phyloP scores from a whole-genome alignment of 106 monocot species.

The Hemerocallis citrina region DNA sequence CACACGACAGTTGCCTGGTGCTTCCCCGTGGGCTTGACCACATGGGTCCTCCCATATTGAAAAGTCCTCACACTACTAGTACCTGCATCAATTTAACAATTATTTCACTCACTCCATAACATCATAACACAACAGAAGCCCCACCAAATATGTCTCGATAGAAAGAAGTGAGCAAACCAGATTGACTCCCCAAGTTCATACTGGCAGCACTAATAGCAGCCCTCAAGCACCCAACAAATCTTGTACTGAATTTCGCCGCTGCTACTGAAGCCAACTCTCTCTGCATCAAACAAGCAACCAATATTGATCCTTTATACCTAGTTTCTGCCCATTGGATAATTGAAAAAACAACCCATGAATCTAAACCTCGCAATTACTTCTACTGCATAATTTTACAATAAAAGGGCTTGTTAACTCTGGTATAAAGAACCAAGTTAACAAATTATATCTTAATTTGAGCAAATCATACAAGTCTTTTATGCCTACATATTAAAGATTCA shows the following conservation, averaged over 20 bases:
- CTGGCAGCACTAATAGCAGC: conserved; percentile 10
- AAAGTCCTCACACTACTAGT: conserved; percentile 24
- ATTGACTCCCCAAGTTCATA: conserved; percentile 77
- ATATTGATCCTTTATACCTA: not conserved
- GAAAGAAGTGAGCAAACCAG: conserved; percentile 28
- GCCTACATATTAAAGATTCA: no score
- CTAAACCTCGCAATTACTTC: no score
- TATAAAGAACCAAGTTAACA: no score
- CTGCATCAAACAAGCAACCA: not conserved
- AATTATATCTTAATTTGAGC: no score
- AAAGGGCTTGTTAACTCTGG: no score
- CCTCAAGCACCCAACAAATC: conserved; percentile 4
- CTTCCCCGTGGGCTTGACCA: conserved; percentile 80
- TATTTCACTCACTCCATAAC: not conserved
- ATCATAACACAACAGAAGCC: not conserved
- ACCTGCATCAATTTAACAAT: conserved; percentile 32
- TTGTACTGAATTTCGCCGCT: no score
- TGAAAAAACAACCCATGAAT: no score
- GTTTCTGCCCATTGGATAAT: no score
- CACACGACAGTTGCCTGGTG: conserved; percentile 86
- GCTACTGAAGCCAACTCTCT: not conserved
- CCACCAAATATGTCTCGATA: not conserved
- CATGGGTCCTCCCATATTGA: conserved; percentile 92
- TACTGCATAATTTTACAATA: no score
- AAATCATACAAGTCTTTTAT: no score